These are phyloP conservation scores for Iberis pinnata DNA, from an alignment of 345 rosid genomes.

Conservation along the genomic window DNA sequence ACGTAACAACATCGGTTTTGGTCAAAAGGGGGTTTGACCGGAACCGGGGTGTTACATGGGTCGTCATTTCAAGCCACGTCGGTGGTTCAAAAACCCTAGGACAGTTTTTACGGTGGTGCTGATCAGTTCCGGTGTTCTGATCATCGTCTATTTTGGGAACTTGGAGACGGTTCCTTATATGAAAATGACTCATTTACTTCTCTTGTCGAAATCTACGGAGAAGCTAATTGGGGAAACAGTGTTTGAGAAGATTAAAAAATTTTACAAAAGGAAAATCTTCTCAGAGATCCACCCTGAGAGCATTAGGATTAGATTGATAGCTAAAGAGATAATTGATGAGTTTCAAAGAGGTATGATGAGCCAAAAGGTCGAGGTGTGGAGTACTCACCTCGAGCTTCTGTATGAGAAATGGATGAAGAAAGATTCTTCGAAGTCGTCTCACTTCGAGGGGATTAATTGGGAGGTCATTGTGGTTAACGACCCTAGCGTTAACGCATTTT, in stretches of 20 bases:
- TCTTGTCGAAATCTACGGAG: slow-evolving; percentile 60
- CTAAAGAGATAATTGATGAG: slow-evolving; percentile 64
- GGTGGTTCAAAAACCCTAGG: slow-evolving; percentile 69
- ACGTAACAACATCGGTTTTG: too few relatives aligned
- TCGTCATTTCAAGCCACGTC: slow-evolving; percentile 60
- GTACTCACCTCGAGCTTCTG: slow-evolving; percentile 64
- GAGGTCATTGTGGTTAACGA: slow-evolving; percentile 82
- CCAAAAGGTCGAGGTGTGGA: slow-evolving; percentile 65
- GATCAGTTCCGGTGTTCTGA: slow-evolving; percentile 46
- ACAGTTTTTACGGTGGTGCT: slow-evolving; percentile 41
- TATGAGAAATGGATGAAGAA: slow-evolving; percentile 87
- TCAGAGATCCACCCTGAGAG: slow-evolving; percentile 85
- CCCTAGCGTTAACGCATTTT: slow-evolving; percentile 69
- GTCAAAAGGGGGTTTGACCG: too few relatives aligned
- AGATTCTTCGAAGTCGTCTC: slow-evolving; percentile 50
- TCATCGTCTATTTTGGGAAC: slow-evolving; percentile 60
- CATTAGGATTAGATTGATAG: slow-evolving; percentile 56
- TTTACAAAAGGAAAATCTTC: slow-evolving; percentile 59
- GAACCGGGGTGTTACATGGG: slow-evolving; percentile 44
- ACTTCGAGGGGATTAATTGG: slow-evolving; percentile 81
- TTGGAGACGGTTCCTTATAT: slow-evolving; percentile 83
- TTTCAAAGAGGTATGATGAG: slow-evolving; percentile 78
- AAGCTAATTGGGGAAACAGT: slow-evolving; percentile 54
- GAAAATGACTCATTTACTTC: slow-evolving; percentile 71
- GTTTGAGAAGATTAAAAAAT: slow-evolving; percentile 50